These are phyloP conservation scores for Penicillium sp. DNA, from an alignment of 2,329 filamentous ascomycete species.

Conservation along the genomic window DNA sequence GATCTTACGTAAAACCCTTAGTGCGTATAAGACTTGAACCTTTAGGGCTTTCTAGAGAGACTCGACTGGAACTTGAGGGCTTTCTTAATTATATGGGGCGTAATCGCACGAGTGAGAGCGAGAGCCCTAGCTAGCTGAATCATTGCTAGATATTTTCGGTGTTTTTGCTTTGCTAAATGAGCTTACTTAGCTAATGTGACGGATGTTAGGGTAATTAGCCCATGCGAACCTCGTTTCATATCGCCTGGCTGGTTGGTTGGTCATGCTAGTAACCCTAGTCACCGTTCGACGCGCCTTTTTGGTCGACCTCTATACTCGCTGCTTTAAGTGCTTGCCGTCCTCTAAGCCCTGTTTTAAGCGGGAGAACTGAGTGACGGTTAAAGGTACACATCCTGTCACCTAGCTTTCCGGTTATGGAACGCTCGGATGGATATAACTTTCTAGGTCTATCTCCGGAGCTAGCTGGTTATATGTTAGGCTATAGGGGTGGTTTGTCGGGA, in stretches of 20 bases:
- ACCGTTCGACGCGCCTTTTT: background rate
- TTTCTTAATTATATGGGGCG: background rate
- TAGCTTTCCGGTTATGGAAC: background rate
- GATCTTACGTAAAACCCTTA: background rate
- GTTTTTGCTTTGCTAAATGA: background rate
- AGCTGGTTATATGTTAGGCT: background rate
- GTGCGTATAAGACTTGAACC: background rate
- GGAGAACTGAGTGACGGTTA: background rate
- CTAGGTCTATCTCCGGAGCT: background rate
- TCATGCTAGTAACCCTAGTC: background rate
- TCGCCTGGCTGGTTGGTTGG: background rate
- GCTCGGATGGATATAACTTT: background rate
- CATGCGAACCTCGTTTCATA: background rate
- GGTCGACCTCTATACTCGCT: background rate
- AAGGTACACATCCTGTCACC: background rate
- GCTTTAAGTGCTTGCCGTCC: background rate
- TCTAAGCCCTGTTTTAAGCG: too few species aligned
- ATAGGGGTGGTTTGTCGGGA: background rate
- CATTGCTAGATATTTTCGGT: background rate
- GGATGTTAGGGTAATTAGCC: background rate
- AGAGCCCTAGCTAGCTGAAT: background rate
- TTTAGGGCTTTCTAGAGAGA: background rate
- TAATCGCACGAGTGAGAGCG: background rate
- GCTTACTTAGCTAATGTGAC: background rate
- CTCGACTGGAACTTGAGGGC: background rate